Percentiles rank a stretch among this genome's conserved stretches.
These are phyloP conservation scores for Eutrema yunnanense DNA, from an alignment of 345 rosid species.

Conservation along the genomic window DNA sequence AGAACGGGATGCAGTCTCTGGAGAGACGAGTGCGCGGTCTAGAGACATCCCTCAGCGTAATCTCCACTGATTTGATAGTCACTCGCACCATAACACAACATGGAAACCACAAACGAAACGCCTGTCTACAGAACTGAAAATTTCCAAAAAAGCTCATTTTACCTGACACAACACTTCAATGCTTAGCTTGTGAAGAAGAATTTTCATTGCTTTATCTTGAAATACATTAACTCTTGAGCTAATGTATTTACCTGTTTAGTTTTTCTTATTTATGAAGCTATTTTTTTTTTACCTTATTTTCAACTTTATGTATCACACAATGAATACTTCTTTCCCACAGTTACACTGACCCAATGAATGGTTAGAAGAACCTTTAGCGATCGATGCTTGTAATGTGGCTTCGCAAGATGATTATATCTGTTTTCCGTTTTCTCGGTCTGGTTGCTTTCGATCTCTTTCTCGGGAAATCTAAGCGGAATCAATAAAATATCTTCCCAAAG, in stretches of 20 bases:
- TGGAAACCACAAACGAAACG: slow-evolving; percentile 15
- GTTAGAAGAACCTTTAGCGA: not conserved
- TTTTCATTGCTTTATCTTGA: not conserved
- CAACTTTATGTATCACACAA: not conserved
- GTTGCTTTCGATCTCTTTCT: slow-evolving; percentile 2
- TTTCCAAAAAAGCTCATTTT: not conserved
- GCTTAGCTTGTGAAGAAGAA: not conserved
- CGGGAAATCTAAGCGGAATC: not conserved
- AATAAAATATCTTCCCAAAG: slow-evolving; percentile 43
- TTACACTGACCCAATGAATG: not conserved
- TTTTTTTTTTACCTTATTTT: slow-evolving; percentile 1
- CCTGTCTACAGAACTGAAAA: slow-evolving; percentile 14
- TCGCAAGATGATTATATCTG: not conserved
- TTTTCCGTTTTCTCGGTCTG: not conserved
- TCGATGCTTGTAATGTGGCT: not conserved
- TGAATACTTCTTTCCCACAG: not conserved
- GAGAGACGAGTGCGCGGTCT: slow-evolving; percentile 80
- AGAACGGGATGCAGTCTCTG: slow-evolving; percentile 71
- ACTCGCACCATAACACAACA: slow-evolving; percentile 21
- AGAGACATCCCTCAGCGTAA: slow-evolving; percentile 85
- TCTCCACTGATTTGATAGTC: slow-evolving; percentile 58
- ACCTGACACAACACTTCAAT: not conserved
- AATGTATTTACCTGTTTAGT: not conserved
- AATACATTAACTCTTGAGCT: not conserved
- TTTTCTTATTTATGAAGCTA: not conserved